Conservation (phyloP, 176 grass and related monocot species). For the Rhynchospora tenuis region DNA sequence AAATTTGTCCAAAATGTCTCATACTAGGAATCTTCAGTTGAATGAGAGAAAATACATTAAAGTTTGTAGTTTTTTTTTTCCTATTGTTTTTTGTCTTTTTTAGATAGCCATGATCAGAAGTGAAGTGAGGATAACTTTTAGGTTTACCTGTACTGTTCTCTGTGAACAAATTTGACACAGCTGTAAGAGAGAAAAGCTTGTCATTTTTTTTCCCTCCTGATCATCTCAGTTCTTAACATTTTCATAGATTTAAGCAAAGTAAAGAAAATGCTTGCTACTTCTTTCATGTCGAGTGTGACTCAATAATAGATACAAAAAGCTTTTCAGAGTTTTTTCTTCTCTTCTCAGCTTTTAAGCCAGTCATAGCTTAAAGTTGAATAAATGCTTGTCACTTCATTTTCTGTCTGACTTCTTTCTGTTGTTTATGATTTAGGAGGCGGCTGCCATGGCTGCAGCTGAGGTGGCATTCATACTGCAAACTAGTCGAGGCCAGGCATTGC, state of each 20-base stretch:
- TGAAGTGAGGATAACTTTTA: too few species aligned
- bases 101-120: too few species aligned
- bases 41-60: background rate
- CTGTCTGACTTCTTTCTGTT: background rate
- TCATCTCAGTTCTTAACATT: background rate
- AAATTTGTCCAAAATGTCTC: background rate
- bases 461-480: conserved; percentile 91
- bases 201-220: background rate
- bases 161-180: too few species aligned
- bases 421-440: conserved; percentile 40
- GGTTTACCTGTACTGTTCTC: too few species aligned
- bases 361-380: too few species aligned
- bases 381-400: background rate
- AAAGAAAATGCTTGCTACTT: background rate
- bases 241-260: too few species aligned
- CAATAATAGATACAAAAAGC: too few species aligned
- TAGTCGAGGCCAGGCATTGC: conserved; percentile 34
- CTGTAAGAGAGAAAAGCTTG: too few species aligned
- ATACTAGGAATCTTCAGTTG: too few species aligned
- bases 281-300: too few species aligned
- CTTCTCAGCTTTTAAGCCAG: background rate
- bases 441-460: conserved; percentile 66
- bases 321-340: background rate
- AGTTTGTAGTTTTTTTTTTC: background rate
- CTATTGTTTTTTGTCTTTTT: too few species aligned